A percentile compares a stretch with the other conserved stretches of the same genome.
Evolutionary conservation across 768 basidiomycete species (phyloP).

Genomic region (Mrakia frigida): DNA sequence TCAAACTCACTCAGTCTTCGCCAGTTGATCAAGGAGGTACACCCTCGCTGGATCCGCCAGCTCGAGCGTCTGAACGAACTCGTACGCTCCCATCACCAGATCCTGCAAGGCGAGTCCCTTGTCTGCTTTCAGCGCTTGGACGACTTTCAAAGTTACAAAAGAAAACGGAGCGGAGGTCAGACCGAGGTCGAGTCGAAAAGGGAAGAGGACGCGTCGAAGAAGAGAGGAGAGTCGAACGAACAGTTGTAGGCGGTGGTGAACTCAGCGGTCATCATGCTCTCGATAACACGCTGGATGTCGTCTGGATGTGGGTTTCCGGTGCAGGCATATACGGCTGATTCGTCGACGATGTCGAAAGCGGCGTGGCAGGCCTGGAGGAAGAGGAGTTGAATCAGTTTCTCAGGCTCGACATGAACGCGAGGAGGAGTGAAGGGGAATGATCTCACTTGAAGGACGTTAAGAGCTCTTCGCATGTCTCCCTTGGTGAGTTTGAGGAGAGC

Average conservation of each 20-base stretch:
- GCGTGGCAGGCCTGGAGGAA: conserved; percentile 74
- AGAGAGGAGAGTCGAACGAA: conserved; percentile 28
- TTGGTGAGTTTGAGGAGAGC: conserved; percentile 90
- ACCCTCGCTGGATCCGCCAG: conserved; percentile 79
- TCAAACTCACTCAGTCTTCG: conserved; percentile 80
- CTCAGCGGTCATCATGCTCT: conserved; percentile 92
- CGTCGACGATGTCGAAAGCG: conserved; percentile 81
- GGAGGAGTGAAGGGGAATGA: neutral
- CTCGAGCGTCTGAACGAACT: conserved; percentile 79
- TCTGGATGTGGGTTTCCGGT: conserved; percentile 93
- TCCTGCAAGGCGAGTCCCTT: conserved; percentile 93
- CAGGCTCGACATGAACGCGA: neutral
- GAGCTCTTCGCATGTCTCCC: conserved; percentile 94
- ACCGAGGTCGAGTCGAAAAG: neutral
- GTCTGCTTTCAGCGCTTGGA: conserved; percentile 77
- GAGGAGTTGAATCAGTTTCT: too few species aligned
- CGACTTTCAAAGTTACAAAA: conserved; percentile 53
- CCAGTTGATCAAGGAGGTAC: conserved; percentile 85
- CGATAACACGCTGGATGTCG: conserved; percentile 88
- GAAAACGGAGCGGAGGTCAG: neutral
- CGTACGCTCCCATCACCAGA: conserved; percentile 82
- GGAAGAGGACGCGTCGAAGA: neutral
- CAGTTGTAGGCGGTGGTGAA: conserved; percentile 76
- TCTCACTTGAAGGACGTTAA: conserved; percentile 77
- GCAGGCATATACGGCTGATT: conserved; percentile 90